Evolutionary conservation across 2,329 filamentous ascomycete species (phyloP).

Genomic region (Fusarium brevicatenulatum): DNA sequence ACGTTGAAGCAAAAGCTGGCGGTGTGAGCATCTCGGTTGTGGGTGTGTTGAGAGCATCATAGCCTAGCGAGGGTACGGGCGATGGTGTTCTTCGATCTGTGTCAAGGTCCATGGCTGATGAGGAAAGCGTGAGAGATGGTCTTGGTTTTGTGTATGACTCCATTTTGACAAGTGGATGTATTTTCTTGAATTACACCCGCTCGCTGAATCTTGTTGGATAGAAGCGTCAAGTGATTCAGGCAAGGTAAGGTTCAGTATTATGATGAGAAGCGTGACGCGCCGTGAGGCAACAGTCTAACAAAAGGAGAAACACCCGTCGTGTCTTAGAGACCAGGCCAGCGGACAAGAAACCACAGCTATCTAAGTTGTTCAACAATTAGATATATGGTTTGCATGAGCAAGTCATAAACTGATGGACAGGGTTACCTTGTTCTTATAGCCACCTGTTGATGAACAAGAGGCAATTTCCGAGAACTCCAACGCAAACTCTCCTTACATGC

Average conservation of each 20-base stretch:
- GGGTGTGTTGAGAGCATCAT: conserved; percentile 31
- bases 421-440: conserved; percentile 34
- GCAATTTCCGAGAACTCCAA: conserved; percentile 19
- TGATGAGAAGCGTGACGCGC: conserved; percentile 1
- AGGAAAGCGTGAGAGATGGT: conserved; percentile 25
- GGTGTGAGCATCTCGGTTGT: conserved; percentile 34
- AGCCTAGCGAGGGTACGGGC: conserved; percentile 31
- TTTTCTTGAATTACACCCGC: background rate
- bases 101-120: conserved; percentile 33
- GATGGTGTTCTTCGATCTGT: conserved; percentile 30
- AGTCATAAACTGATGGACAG: conserved; percentile 17
- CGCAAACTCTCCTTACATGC: conserved; percentile 30
- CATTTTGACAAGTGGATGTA: conserved; percentile 11
- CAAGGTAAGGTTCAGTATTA: background rate
- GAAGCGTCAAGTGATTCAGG: conserved; percentile 1
- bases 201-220: conserved; percentile 1
- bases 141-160: conserved; percentile 25
- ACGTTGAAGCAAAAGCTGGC: conserved; percentile 27
- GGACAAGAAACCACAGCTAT: conserved; percentile 4
- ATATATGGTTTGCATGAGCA: conserved; percentile 19
- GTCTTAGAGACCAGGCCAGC: conserved; percentile 9
- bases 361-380: conserved; percentile 1
- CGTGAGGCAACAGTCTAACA: conserved; percentile 36
- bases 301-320: conserved; percentile 4
- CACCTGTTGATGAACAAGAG: background rate